phyloP scores from a whole-genome alignment of 2,329 filamentous ascomycete species.

The Scytalidium sp. region DNA sequence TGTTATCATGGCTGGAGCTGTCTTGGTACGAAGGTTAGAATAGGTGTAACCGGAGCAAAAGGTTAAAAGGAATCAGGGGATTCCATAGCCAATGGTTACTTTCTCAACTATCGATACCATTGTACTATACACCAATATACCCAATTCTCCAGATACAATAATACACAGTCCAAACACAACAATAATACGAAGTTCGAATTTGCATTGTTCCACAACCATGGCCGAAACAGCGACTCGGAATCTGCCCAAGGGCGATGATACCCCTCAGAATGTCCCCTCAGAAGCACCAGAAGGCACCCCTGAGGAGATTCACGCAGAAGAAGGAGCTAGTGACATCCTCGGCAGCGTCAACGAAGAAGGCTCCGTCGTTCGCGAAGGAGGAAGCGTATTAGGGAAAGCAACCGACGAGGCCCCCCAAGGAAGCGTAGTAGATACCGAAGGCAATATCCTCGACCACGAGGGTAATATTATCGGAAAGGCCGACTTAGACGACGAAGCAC shows the following conservation, averaged over 20 bases:
- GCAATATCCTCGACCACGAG: constrained; percentile 54
- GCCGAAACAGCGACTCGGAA: neutral
- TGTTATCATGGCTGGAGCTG: no score
- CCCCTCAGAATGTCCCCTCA: constrained; percentile 15
- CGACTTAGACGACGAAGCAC: constrained; percentile 4
- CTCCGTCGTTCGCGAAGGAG: constrained; percentile 51
- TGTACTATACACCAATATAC: no score
- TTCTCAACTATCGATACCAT: no score
- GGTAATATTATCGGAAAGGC: constrained; percentile 43
- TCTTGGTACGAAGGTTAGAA: no score
- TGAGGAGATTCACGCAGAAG: constrained; percentile 16
- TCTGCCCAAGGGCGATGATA: neutral
- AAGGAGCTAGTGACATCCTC: constrained; percentile 8
- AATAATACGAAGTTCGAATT: neutral
- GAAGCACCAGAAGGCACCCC: constrained; percentile 22
- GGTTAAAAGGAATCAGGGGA: no score
- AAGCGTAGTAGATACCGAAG: constrained; percentile 47
- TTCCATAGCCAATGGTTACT: no score
- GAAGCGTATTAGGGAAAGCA: constrained; percentile 50
- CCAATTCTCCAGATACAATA: no score
- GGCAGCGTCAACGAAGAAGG: constrained; percentile 43
- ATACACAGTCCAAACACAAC: no score
- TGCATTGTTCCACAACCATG: no score
- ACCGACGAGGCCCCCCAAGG: constrained; percentile 45
- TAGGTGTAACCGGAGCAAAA: no score